Percentiles rank a stretch among this genome's conserved stretches.
Conservation (phyloP, 73 alveolate genomes). For the Paramecium biaurelia region DNA sequence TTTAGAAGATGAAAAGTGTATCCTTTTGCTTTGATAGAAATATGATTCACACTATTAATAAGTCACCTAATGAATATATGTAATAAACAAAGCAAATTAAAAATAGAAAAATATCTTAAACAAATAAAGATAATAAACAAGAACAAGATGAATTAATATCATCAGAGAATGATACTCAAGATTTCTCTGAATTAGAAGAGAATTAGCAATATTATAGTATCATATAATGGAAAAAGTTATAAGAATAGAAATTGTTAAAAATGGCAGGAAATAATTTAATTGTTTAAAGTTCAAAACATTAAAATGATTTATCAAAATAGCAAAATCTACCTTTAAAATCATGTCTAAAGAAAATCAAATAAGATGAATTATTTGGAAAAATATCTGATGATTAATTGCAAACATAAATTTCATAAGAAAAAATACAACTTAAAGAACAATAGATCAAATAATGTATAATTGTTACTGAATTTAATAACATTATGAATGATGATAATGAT, state of each 20-base stretch:
- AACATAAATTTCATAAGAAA: neutral
- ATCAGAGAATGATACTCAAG: neutral
- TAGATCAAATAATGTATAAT: neutral
- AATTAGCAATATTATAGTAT: neutral
- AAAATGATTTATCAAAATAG: neutral
- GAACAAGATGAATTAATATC: neutral
- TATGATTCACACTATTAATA: neutral
- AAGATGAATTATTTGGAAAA: neutral
- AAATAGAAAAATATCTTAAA: neutral
- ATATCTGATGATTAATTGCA: neutral
- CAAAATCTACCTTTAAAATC: neutral
- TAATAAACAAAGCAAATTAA: neutral
- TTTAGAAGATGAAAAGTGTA: neutral
- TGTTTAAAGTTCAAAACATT: neutral
- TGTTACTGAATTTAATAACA: neutral
- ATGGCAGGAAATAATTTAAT: neutral
- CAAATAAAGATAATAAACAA: neutral
- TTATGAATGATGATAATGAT: neutral
- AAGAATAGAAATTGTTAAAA: neutral
- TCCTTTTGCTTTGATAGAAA: neutral
- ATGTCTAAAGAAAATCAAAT: neutral
- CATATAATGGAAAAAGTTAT: neutral
- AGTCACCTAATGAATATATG: neutral
- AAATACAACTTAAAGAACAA: neutral
- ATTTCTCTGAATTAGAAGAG: neutral